Conservation (phyloP, 1,139 yeast genomes). For the Wickerhamiella pararugosa region DNA sequence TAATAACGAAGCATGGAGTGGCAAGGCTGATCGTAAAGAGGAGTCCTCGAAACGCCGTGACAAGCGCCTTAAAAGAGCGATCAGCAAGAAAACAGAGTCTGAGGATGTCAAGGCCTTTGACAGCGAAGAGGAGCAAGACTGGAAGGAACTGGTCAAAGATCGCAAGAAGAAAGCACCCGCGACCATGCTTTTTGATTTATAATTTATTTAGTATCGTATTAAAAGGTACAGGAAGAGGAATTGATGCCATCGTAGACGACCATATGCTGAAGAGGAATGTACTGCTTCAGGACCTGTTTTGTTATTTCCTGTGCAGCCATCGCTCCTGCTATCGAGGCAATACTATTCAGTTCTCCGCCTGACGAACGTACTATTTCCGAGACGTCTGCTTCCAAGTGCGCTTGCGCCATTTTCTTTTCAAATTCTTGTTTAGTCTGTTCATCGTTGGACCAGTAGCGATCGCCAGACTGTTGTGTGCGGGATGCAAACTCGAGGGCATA, state of each 20-base stretch:
- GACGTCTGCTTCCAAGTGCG: constrained; percentile 10
- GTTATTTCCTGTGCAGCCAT: constrained; percentile 58
- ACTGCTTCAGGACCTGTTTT: constrained; percentile 49
- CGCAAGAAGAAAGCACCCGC: constrained; percentile 25
- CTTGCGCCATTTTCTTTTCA: background rate
- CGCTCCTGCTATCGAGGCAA: constrained; percentile 56
- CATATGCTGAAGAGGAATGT: constrained; percentile 53
- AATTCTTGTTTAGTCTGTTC: background rate
- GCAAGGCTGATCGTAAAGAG: constrained; percentile 49
- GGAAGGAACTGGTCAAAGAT: constrained; percentile 70
- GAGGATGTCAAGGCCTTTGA: constrained; percentile 28
- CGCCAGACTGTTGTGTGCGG: background rate
- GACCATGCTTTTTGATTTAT: constrained; percentile 58
- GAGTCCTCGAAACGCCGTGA: constrained; percentile 45
- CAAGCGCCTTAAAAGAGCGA: constrained; percentile 47
- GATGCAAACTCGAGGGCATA: constrained; percentile 1
- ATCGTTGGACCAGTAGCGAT: background rate
- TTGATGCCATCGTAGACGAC: constrained; percentile 51
- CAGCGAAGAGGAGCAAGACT: constrained; percentile 51
- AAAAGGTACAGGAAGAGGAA: background rate
- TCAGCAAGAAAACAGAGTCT: constrained; percentile 29
- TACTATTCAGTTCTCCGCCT: constrained; percentile 33
- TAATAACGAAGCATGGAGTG: constrained; percentile 57
- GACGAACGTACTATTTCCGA: constrained; percentile 24
- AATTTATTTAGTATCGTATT: constrained; percentile 11